These are phyloP conservation scores for Bryoerythrophyllum caledonicum DNA, from an alignment of 225 moss, liverwort and hornwort species.

Conservation along the genomic window DNA sequence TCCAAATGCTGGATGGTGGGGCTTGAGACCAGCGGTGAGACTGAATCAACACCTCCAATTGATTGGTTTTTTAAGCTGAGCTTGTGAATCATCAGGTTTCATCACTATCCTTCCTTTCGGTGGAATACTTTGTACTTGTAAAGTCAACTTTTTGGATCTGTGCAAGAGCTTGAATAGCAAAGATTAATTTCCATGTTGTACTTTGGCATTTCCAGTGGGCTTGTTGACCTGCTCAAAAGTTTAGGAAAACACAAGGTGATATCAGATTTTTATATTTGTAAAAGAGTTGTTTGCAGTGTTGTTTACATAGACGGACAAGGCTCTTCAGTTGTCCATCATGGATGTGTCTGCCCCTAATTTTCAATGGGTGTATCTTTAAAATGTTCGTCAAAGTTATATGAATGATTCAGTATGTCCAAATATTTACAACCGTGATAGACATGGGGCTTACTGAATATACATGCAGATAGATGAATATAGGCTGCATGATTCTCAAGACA, in stretches of 20 bases:
- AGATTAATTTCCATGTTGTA: not conserved
- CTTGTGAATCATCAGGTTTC: not conserved
- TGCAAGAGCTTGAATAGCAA: not conserved
- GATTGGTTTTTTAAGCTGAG: not conserved
- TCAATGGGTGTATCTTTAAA: no score
- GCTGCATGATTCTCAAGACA: no score
- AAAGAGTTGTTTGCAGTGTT: no score
- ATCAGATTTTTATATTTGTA: not conserved
- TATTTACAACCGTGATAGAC: no score
- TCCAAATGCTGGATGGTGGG: conserved; percentile 55
- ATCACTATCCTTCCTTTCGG: not conserved
- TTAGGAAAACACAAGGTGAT: not conserved
- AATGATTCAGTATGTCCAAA: no score
- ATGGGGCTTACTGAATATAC: no score
- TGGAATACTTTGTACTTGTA: not conserved
- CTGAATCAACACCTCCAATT: not conserved
- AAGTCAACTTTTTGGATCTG: not conserved
- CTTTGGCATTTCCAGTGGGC: not conserved
- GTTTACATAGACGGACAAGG: no score
- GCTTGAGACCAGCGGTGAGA: conserved; percentile 24
- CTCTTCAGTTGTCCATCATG: no score
- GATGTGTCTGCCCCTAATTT: no score
- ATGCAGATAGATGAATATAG: no score
- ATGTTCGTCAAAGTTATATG: no score
- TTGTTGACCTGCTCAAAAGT: not conserved